A percentile compares a stretch with the other conserved stretches of the same genome.
Conservation (phyloP, 352 stramenopile genomes). For the Globisporangium ultimum region DNA sequence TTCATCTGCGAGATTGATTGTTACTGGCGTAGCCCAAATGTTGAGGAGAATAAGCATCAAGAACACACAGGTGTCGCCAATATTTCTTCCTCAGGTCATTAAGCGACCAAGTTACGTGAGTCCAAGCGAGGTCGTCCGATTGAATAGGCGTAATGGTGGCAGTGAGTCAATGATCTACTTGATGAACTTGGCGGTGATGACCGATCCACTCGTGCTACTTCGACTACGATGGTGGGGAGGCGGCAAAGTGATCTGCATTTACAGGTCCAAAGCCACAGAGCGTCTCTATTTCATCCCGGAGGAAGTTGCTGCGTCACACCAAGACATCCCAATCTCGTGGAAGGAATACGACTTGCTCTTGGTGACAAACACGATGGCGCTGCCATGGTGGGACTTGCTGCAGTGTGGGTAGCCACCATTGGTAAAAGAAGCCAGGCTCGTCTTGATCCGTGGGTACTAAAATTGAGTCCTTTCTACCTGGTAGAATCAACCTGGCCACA, state of each 20-base stretch:
- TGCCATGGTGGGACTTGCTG: background rate
- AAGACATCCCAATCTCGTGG: background rate
- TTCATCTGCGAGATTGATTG: background rate
- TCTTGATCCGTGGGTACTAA: too few relatives aligned
- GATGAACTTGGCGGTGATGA: constrained; percentile 14
- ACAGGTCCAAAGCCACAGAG: background rate
- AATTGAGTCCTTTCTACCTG: too few relatives aligned
- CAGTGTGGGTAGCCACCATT: background rate
- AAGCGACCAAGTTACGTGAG: background rate
- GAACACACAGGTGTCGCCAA: background rate
- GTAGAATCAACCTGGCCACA: too few relatives aligned
- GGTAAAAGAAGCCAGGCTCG: background rate
- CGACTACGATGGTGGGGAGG: background rate
- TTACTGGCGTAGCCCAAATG: background rate
- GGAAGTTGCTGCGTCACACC: background rate
- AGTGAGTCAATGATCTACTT: constrained; percentile 9
- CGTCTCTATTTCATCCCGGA: constrained; percentile 5
- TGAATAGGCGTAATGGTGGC: background rate
- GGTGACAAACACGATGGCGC: background rate
- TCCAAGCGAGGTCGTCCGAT: background rate
- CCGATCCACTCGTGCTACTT: constrained; percentile 10
- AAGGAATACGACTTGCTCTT: background rate
- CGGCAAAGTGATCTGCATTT: constrained; percentile 1
- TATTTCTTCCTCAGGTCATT: background rate
- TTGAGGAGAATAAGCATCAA: background rate